Percentiles rank a stretch among this genome's conserved stretches.
These are phyloP conservation scores for Prunus persica DNA, from an alignment of 306 rosid species.

Conservation along the genomic window DNA sequence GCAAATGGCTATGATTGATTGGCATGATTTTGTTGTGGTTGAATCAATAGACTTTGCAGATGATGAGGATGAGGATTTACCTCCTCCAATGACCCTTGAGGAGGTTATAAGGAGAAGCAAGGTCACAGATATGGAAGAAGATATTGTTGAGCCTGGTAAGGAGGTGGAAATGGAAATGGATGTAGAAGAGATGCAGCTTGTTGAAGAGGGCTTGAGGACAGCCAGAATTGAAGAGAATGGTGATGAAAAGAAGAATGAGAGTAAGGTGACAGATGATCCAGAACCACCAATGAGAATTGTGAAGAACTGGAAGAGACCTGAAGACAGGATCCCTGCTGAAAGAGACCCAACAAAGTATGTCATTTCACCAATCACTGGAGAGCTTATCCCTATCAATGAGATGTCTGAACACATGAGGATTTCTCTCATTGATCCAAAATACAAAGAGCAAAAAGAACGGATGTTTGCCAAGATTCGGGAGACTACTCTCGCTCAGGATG, in stretches of 20 bases:
- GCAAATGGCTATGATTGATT: constrained; percentile 97
- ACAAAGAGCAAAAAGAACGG: constrained; percentile 92
- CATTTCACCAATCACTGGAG: constrained; percentile 91
- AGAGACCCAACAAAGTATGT: constrained; percentile 80
- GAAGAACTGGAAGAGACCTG: constrained; percentile 98
- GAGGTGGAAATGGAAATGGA: constrained; percentile 99
- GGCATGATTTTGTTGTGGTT: constrained; percentile 99
- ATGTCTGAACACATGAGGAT: constrained; percentile 98
- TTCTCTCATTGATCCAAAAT: constrained; percentile 96
- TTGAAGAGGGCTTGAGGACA: constrained; percentile 87
- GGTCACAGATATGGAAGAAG: constrained; percentile 66
- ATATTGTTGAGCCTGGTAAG: constrained; percentile 70
- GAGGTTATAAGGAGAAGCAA: constrained; percentile 95
- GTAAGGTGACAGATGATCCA: constrained; percentile 57
- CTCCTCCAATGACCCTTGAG: constrained; percentile 92
- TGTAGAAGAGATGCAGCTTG: constrained; percentile 91
- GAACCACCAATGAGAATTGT: constrained; percentile 96
- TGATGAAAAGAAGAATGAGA: constrained; percentile 58
- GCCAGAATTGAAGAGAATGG: constrained; percentile 65
- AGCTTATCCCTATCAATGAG: constrained; percentile 77
- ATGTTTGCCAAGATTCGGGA: constrained; percentile 98
- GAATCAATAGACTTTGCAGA: constrained; percentile 90
- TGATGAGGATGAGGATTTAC: constrained; percentile 93
- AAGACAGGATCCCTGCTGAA: constrained; percentile 79
- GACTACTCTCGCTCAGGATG: constrained; percentile 95